phyloP scores from a whole-genome alignment of 179 eudicot genomes.

The Carnegiea gigantea region DNA sequence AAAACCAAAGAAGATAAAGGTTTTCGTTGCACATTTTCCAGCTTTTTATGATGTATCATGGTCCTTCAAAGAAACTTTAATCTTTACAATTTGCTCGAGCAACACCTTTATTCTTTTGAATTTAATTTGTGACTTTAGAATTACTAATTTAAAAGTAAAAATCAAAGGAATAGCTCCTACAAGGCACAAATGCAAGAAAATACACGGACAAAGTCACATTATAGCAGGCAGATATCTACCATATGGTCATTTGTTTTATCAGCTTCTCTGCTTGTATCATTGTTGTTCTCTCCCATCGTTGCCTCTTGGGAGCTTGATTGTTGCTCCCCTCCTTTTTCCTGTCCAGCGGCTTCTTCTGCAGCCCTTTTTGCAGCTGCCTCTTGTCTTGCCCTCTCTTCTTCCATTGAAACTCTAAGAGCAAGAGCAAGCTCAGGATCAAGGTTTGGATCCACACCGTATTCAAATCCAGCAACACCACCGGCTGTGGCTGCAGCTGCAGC shows the following conservation, averaged over 20 bases:
- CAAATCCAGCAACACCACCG: constrained; percentile 86
- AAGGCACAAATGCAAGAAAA: background rate
- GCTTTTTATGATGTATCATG: background rate
- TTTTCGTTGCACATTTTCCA: background rate
- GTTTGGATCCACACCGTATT: constrained; percentile 97
- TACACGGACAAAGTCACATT: background rate
- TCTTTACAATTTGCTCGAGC: background rate
- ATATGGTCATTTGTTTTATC: constrained; percentile 57
- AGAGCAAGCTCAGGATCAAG: constrained; percentile 98
- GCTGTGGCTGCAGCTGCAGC: constrained; percentile 95
- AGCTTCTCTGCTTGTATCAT: constrained; percentile 36
- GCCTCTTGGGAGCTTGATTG: constrained; percentile 72
- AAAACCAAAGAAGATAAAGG: background rate
- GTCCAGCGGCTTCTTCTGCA: constrained; percentile 68
- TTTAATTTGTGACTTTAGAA: background rate
- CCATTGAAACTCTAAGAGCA: constrained; percentile 98
- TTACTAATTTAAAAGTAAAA: background rate
- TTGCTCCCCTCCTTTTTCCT: constrained; percentile 63
- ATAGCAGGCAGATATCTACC: constrained; percentile 31
- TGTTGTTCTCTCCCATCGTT: constrained; percentile 70
- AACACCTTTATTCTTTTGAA: background rate
- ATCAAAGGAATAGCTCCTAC: background rate
- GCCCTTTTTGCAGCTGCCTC: constrained; percentile 98
- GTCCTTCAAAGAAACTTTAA: background rate
- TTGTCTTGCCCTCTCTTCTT: constrained; percentile 99